Conservation (phyloP, 805 yeast genomes). For the Phaffomyces antillensis region DNA sequence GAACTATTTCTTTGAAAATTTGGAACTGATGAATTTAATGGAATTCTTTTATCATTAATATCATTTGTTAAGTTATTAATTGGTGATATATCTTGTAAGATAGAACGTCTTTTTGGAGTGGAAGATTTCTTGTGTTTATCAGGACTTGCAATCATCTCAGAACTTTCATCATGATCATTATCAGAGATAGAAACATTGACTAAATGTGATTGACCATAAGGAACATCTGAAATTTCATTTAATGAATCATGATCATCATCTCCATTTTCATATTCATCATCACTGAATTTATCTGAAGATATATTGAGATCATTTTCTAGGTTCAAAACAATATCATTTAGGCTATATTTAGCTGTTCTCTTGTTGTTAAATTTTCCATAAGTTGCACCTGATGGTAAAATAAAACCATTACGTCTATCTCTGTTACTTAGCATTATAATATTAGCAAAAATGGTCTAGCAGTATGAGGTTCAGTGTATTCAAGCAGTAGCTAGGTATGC, state of each 20-base stretch:
- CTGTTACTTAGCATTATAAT: slow-evolving; percentile 14
- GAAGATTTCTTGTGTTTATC: slow-evolving; percentile 5
- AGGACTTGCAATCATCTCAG: slow-evolving; percentile 10
- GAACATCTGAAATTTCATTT: slow-evolving; percentile 15
- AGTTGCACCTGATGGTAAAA: slow-evolving; percentile 14
- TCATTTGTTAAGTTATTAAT: slow-evolving; percentile 7
- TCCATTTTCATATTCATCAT: slow-evolving; percentile 13
- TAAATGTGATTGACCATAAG: slow-evolving; percentile 15
- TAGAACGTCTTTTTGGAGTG: slow-evolving; percentile 7
- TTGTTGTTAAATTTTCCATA: slow-evolving; percentile 22
- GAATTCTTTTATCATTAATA: slow-evolving; percentile 20
- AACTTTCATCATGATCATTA: slow-evolving; percentile 16
- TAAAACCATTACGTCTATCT: slow-evolving; percentile 22
- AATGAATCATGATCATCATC: slow-evolving; percentile 6
- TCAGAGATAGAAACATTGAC: slow-evolving; percentile 21
- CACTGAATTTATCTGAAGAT: slow-evolving; percentile 20
- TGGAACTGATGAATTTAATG: slow-evolving; percentile 13
- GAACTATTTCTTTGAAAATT: slow-evolving; percentile 18
- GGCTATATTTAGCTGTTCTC: slow-evolving; percentile 17
- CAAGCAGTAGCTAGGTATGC: too few species aligned
- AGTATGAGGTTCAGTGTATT: neutral
- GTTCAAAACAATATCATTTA: slow-evolving; percentile 19
- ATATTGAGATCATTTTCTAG: slow-evolving; percentile 17
- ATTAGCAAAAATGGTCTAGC: neutral
- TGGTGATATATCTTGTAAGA: slow-evolving; percentile 18